phyloP scores from a whole-genome alignment of 2,329 filamentous ascomycete genomes.

The Diaporthe vexans region DNA sequence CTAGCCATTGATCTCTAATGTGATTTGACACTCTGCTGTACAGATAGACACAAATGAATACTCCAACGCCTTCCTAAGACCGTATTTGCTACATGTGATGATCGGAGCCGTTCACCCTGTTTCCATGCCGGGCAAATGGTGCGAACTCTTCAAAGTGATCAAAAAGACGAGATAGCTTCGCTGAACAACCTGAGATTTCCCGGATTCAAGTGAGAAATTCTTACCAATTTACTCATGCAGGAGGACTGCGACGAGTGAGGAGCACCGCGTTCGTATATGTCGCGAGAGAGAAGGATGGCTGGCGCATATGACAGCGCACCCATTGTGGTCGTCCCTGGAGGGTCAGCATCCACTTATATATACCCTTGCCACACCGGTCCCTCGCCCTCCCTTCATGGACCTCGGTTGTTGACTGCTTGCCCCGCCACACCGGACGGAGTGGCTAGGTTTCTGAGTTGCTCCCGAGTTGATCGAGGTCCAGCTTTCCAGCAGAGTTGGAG shows the following conservation, averaged over 20 bases:
- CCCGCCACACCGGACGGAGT: neutral
- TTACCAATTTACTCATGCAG: neutral
- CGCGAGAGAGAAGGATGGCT: neutral
- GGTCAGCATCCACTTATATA: neutral
- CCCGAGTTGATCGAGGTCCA: constrained; percentile 7
- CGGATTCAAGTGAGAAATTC: neutral
- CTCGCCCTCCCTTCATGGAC: neutral
- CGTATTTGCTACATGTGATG: no score
- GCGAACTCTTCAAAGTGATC: neutral
- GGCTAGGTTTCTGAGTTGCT: constrained; percentile 1
- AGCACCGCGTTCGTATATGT: neutral
- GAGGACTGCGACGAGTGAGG: neutral
- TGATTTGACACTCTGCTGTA: no score
- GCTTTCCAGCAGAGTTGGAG: neutral
- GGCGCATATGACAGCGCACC: neutral
- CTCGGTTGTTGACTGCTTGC: neutral
- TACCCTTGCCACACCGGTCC: no score
- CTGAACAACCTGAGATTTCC: neutral
- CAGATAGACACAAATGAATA: neutral
- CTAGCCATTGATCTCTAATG: neutral
- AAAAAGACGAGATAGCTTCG: neutral
- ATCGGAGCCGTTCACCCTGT: neutral
- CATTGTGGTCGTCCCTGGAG: neutral
- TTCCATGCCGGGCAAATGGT: no score
- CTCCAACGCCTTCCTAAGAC: neutral